Evolutionary conservation across 78 protist species (phyloP).

Genomic region (Cavenderia fasciculata): DNA sequence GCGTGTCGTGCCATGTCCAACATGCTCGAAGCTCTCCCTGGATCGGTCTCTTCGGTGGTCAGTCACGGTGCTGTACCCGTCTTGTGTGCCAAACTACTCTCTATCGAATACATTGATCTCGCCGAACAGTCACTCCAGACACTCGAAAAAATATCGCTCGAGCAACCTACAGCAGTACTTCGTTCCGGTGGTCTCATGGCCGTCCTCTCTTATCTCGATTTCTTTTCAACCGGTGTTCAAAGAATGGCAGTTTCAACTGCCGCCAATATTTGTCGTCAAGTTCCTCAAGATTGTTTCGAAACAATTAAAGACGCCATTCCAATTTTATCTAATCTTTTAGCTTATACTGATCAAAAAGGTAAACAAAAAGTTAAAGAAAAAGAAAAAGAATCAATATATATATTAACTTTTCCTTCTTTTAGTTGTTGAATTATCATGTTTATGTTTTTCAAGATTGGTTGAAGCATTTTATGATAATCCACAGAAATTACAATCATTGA

Average conservation of each 20-base stretch:
- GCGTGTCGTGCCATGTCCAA: constrained; percentile 86
- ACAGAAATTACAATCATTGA: constrained; percentile 20
- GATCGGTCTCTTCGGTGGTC: constrained; percentile 44
- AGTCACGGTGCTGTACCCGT: constrained; percentile 64
- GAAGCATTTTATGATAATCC: constrained; percentile 60
- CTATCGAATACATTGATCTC: constrained; percentile 92
- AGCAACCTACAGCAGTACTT: constrained; percentile 76
- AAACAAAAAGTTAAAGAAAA: background rate
- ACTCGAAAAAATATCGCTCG: constrained; percentile 88
- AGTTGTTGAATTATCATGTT: constrained; percentile 65
- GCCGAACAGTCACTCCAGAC: constrained; percentile 93
- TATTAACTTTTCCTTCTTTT: background rate
- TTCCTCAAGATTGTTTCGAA: constrained; percentile 78
- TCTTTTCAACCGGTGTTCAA: constrained; percentile 86
- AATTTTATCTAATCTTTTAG: constrained; percentile 65
- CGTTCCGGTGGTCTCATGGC: constrained; percentile 93
- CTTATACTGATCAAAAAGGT: constrained; percentile 79
- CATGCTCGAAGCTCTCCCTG: constrained; percentile 90
- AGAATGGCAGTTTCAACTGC: constrained; percentile 86
- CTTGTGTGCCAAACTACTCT: constrained; percentile 84
- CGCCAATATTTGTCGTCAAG: constrained; percentile 82
- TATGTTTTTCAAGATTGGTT: constrained; percentile 72
- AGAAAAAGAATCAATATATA: background rate
- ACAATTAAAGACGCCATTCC: constrained; percentile 84
- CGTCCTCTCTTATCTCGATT: constrained; percentile 87